Evolutionary conservation across 2,329 filamentous ascomycete genomes (phyloP).

Genomic region (Aurifilum marmelostoma): DNA sequence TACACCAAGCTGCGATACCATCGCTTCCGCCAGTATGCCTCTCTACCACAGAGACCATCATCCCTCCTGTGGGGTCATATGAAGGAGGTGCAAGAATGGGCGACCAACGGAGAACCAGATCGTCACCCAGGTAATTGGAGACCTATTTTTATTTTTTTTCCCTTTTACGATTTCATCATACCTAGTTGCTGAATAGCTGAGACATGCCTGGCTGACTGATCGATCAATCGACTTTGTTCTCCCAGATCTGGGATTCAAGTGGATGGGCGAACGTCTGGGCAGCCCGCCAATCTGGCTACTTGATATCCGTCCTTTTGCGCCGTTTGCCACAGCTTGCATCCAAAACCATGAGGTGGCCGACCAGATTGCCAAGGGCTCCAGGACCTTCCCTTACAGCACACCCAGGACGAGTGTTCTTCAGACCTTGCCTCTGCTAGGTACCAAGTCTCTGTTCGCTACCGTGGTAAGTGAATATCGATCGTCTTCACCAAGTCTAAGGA

Average conservation of each 20-base stretch:
- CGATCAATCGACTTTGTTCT: background rate
- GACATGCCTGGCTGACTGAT: background rate
- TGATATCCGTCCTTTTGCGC: constrained; percentile 40
- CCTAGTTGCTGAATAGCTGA: background rate
- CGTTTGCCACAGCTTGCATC: constrained; percentile 32
- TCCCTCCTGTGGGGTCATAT: constrained; percentile 17
- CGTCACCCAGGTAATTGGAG: background rate
- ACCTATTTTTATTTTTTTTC: background rate
- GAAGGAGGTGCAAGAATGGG: constrained; percentile 9
- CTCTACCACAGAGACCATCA: constrained; percentile 12
- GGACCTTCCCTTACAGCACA: constrained; percentile 37
- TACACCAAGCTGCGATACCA: constrained; percentile 4
- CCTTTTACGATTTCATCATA: background rate
- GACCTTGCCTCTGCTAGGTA: constrained; percentile 26
- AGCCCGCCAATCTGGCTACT: constrained; percentile 40
- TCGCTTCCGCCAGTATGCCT: constrained; percentile 6
- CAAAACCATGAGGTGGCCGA: constrained; percentile 42
- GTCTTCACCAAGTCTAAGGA: too few relatives aligned
- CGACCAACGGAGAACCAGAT: background rate
- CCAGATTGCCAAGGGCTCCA: constrained; percentile 40
- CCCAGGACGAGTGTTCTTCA: constrained; percentile 38
- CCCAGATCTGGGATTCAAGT: constrained; percentile 33
- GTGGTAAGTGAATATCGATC: background rate
- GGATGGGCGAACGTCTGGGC: constrained; percentile 38
- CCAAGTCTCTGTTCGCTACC: constrained; percentile 2